A percentile compares a stretch with the other conserved stretches of the same genome.
phyloP scores from a whole-genome alignment of 108 stramenopile genomes.

The Skeletonema potamos region DNA sequence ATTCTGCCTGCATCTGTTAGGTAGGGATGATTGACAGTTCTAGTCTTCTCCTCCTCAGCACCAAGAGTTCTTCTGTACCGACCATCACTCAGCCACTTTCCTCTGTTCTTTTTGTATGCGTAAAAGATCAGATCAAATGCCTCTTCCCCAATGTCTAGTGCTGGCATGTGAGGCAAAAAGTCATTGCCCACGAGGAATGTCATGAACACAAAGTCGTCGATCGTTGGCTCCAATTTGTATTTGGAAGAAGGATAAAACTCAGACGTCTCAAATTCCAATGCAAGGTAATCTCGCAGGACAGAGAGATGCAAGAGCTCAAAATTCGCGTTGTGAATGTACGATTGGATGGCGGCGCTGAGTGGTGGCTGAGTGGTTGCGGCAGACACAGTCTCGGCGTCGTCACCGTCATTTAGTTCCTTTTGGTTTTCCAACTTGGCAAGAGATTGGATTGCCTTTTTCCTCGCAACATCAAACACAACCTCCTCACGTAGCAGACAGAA shows the following conservation, averaged over 20 bases:
- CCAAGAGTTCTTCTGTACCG: conserved; percentile 15
- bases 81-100: conserved; percentile 68
- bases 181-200: conserved; percentile 98
- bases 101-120: conserved; percentile 84
- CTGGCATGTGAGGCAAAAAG: conserved; percentile 97
- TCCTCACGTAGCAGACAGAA: conserved; percentile 91
- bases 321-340: conserved; percentile 78
- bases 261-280: conserved; percentile 85
- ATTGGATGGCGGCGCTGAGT: conserved; percentile 42
- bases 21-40: conserved; percentile 64
- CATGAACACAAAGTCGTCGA: conserved; percentile 99
- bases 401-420: neutral
- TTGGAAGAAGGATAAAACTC: conserved; percentile 56
- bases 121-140: conserved; percentile 94
- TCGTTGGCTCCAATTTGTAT: conserved; percentile 86
- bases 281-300: conserved; percentile 93
- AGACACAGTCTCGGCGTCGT: neutral
- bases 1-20: conserved; percentile 89
- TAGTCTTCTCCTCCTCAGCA: neutral
- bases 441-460: conserved; percentile 41
- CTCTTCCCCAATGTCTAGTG: conserved; percentile 94
- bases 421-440: conserved; percentile 55
- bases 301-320: conserved; percentile 97
- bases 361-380: conserved; percentile 13
- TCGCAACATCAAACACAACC: conserved; percentile 79